Evolutionary conservation across 2,329 filamentous ascomycete genomes (phyloP), one percentile per base, ranked within the genome.

Genomic region (Talaromyces atroroseus): DNA sequence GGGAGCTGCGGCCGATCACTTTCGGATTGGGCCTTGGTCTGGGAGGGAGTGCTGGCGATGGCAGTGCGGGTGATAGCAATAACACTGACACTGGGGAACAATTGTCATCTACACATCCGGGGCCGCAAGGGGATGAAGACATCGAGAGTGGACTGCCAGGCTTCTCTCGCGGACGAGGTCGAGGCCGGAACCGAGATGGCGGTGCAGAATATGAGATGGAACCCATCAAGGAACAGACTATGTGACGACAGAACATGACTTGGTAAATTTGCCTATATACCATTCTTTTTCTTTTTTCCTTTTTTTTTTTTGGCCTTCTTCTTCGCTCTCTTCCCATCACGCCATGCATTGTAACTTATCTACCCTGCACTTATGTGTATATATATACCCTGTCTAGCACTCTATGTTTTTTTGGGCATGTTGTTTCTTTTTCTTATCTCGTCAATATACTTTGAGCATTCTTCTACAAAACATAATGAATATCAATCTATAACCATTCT

Each of bases 1-100:
- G 92, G 59, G 94, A 99, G 74, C 76, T 99, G 56, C 82, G 85
- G 66, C 92, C 94, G 11, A 95, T 97, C 64, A 87, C 83, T 58
- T 96, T 97, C 68, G 90, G 90, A 20, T 48, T 55, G 5, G 87
- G 87, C 2, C 65, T 66, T n/a, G 63, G 58, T 50, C 52, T 60
- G 11, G 59, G 62, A 38, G 64, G 61, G 34, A 63, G 57, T 29
- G n/a, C 14, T 23, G 34, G 44, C 23, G 46, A 63, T 58, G 32
- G 38, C 23, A 51, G 26, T 49, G 5, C 59, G 62, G 46, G 48
- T 58, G 21, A 56, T 56, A 16, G 56, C 60, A 36, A 12, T 18
- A 53, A 36, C 16, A 23, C 34, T 23, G 53, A 44, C 16, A 26
- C 38, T 34, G 42, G 54, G 34, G 49, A 60, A 18, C 42, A 57